Base-by-base conservation (phyloP, 306 rosid species). In the Prinsepia uniflora region DNA sequence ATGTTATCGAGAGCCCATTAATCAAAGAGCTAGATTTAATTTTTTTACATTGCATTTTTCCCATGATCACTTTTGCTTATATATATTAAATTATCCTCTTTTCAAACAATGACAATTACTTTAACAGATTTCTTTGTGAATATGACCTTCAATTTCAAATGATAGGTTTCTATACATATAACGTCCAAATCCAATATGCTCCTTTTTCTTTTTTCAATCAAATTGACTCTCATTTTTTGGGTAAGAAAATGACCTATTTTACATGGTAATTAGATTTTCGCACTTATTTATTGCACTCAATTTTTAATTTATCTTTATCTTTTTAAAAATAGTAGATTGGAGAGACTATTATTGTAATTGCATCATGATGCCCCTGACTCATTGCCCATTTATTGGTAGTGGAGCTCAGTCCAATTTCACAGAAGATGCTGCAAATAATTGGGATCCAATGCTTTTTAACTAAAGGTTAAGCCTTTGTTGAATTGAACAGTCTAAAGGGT, bases 341-440 rank as follows among this genome's bases (percentile, higher is more conserved):
- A 24, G 30, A 24, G 84, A 72, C 72, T 17, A 41, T 20, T 45
- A 9, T 52, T 54, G 71, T 72, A 77, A 64, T 52, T 65, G 62
- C 61, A 70, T 65, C 75, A 70, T 58, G 81, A 68, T 76, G 79
- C 76, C 47, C 69, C 56, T 50, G 72, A 79, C 80, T 73, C 45
- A 18, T 60, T 24, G 60, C 43, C 65, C 72, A 45, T 82, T 67
- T 65, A 71, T 76, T 67, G 80, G 58, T 61, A 71, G 72, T 59
- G 58, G 77, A 54, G 84, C 72, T 77, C 67, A 7, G 72, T 75
- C 18, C 47, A 53, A 54, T 75, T 79, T 73, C 17, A 65, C 56
- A 14, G 65, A 60, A 77, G 79, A 79, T 66, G 67, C 67, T 30
- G 60, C 66, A 20, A 67, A 83, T 78, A 55, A 81, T 80, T 79